Base-by-base conservation (phyloP, 768 basidiomycete species). In the Mrakia hoshinonis region DNA sequence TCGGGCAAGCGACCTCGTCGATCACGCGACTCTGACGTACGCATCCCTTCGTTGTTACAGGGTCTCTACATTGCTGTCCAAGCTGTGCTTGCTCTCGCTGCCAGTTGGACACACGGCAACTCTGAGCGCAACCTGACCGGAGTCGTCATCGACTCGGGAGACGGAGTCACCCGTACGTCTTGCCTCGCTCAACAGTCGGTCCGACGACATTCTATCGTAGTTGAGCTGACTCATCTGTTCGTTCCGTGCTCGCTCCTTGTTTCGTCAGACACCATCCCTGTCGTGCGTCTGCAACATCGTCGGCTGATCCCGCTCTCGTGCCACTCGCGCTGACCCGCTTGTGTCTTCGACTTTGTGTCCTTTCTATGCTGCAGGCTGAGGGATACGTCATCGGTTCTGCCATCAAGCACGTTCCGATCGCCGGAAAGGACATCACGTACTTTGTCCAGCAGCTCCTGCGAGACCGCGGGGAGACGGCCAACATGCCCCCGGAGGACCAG, bases 321-420 rank as follows among this genome's bases (percentile, higher is more conserved):
- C 43, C 15, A n/a, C 24, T 4, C 15, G 24, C 38, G 13, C 29
- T 43, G 58, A 13, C 26, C 55, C 13, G 31, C 46, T n/a, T 48
- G 46, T 12, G 11, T n/a, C 12, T 38, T 26, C 26, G 43, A 15
- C 43, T 55, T 24, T n/a, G 1, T 20, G n/a, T 39, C 4, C 6
- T 54, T 61, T 9, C 34, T 3, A 20, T 48, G 34, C 4, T 12
- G 55, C 80, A 78, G 95, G 58, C 95, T 31, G 96, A 98, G 77
- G 96, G 96, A 55, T 99, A 98, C 79, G 96, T 99, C 75, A 97
- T 99, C 77, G 96, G 96, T 29, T 94, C 91, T 76, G 91, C 94
- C 1, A 97, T 99, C 85, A 97, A 97, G 81, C 92, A 97, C 78
- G 93, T 99, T 77, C 96, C 96, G 63, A 95, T 98, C 77, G 96